These are phyloP conservation scores for Margaritispora aquatica DNA, from an alignment of 495 filamentous ascomycete species.

Conservation along the genomic window DNA sequence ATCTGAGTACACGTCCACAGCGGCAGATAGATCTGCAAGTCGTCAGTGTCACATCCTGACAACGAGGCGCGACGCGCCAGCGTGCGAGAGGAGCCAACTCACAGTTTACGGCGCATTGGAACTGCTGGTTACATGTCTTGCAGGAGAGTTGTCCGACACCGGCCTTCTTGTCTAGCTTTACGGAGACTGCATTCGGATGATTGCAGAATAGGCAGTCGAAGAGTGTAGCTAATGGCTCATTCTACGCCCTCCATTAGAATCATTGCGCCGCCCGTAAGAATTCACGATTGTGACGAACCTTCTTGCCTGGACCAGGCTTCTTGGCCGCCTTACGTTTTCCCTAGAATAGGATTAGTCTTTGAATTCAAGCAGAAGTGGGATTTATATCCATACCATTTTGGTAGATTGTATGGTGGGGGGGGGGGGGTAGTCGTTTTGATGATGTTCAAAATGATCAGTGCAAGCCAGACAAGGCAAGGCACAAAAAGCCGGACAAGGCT, in stretches of 20 bases:
- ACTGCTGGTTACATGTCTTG: constrained; percentile 88
- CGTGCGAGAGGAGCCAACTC: constrained; percentile 27
- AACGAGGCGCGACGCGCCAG: neutral
- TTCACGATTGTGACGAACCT: constrained; percentile 43
- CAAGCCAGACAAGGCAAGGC: neutral
- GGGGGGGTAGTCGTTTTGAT: neutral
- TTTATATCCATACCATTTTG: neutral
- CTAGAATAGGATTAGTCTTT: constrained; percentile 31
- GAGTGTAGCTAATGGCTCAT: constrained; percentile 75
- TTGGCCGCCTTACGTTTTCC: constrained; percentile 91
- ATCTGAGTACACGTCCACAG: constrained; percentile 94
- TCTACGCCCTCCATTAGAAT: constrained; percentile 38
- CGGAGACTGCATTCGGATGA: constrained; percentile 83
- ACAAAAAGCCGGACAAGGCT: neutral
- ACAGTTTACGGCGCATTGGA: constrained; percentile 93
- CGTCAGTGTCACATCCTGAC: neutral
- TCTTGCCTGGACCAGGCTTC: constrained; percentile 77
- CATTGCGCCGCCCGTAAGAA: neutral
- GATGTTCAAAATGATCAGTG: constrained; percentile 3
- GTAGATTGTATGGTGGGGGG: neutral
- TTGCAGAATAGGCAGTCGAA: constrained; percentile 99
- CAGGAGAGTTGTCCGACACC: constrained; percentile 79
- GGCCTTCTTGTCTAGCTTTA: constrained; percentile 87
- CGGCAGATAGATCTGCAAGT: constrained; percentile 54
- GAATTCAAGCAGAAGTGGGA: neutral